Percentiles rank a stretch among this genome's conserved stretches.
Conservation (phyloP, 2,329 filamentous ascomycete genomes). For the Periglandula ipomoeae region DNA sequence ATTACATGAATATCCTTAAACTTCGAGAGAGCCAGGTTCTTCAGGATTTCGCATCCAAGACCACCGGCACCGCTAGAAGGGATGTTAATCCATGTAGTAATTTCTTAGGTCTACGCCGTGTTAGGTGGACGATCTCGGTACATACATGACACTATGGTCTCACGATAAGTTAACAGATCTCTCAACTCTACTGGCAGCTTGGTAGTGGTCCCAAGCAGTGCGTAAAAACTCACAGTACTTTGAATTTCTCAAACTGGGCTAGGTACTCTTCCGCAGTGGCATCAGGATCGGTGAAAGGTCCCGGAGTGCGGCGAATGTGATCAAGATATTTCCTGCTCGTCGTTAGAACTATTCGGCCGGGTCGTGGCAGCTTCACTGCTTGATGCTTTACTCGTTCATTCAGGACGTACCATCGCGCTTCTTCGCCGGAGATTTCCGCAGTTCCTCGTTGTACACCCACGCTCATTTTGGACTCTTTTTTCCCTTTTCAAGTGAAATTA, state of each 20-base stretch:
- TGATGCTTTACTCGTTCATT: not conserved
- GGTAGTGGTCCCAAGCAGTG: not conserved
- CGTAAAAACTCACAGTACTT: slow-evolving; percentile 54
- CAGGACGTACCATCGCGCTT: slow-evolving; percentile 25
- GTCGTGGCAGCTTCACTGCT: not conserved
- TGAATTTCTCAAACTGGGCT: slow-evolving; percentile 56
- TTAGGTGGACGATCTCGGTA: slow-evolving; percentile 12
- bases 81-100: not conserved
- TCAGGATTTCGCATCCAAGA: slow-evolving; percentile 90
- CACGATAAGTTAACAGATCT: not conserved
- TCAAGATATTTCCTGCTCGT: slow-evolving; percentile 69
- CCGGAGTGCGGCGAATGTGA: slow-evolving; percentile 63
- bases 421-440: slow-evolving; percentile 14
- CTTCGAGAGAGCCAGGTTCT: slow-evolving; percentile 88
- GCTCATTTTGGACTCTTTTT: no score
- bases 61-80: slow-evolving; percentile 74
- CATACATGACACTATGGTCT: slow-evolving; percentile 40
- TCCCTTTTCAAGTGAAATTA: not conserved
- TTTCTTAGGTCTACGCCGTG: not conserved
- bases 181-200: not conserved
- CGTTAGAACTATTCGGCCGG: not conserved
- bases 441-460: slow-evolving; percentile 12
- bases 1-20: slow-evolving; percentile 98
- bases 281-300: slow-evolving; percentile 70
- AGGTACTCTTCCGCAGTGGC: slow-evolving; percentile 43